Percentiles rank a stretch among this genome's conserved stretches.
These are phyloP conservation scores for Boehmeria nivea DNA, from an alignment of 306 rosid genomes.

Conservation along the genomic window DNA sequence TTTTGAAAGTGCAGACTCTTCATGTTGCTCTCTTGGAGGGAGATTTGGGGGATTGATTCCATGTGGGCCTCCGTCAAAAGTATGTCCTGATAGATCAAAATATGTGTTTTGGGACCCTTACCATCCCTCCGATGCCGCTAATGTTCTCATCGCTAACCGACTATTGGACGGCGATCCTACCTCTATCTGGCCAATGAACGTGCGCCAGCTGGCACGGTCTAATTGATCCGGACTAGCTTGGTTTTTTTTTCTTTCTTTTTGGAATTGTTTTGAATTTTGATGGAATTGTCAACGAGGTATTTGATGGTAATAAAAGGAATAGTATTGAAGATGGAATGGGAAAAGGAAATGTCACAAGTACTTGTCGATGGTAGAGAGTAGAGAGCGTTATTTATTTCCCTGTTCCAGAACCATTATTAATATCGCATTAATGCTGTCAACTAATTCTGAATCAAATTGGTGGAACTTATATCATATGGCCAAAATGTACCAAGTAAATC, in stretches of 20 bases:
- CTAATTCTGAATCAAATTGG: neutral
- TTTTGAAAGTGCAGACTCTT: slow-evolving; percentile 42
- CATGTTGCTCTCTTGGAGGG: slow-evolving; percentile 62
- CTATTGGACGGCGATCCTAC: slow-evolving; percentile 39
- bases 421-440: neutral
- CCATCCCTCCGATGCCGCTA: slow-evolving; percentile 67
- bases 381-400: neutral
- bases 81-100: slow-evolving; percentile 52
- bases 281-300: no score
- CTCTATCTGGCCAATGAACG: slow-evolving; percentile 48
- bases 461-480: neutral
- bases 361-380: neutral
- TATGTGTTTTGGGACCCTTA: slow-evolving; percentile 66
- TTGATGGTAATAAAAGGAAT: no score
- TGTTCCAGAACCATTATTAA: neutral
- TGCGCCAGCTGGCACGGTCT: slow-evolving; percentile 34
- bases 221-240: slow-evolving; percentile 13
- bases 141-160: slow-evolving; percentile 38
- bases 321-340: neutral
- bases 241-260: neutral
- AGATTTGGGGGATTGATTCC: slow-evolving; percentile 57
- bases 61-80: slow-evolving; percentile 42
- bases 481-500: no score
- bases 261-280: no score
- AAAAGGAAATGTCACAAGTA: neutral